phyloP scores from a whole-genome alignment of 1,284 basidiomycete species.

The Xerocomus tenax region DNA sequence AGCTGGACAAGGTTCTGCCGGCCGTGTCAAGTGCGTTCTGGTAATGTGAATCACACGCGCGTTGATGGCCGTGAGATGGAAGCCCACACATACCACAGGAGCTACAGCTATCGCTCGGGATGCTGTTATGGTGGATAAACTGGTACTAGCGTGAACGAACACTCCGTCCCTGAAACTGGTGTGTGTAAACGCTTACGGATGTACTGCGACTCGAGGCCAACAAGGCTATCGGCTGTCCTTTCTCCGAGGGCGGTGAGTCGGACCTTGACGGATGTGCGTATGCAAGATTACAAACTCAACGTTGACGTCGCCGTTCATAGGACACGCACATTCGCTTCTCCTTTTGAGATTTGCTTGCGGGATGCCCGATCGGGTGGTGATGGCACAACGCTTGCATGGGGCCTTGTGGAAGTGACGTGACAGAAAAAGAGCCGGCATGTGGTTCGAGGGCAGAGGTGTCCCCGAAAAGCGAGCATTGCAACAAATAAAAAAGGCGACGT shows the following conservation, averaged over 20 bases:
- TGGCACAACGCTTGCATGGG: slow-evolving; percentile 6
- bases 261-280: slow-evolving; percentile 11
- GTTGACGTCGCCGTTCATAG: slow-evolving; percentile 18
- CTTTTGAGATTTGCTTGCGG: slow-evolving; percentile 19
- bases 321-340: slow-evolving; percentile 12
- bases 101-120: slow-evolving; percentile 20
- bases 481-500: slow-evolving; percentile 9
- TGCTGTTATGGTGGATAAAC: slow-evolving; percentile 25
- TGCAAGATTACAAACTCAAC: slow-evolving; percentile 18
- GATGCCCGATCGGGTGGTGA: slow-evolving; percentile 24
- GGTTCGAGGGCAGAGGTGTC: slow-evolving; percentile 9
- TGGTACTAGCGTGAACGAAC: slow-evolving; percentile 15
- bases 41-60: slow-evolving; percentile 11
- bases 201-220: slow-evolving; percentile 9
- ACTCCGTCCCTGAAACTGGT: slow-evolving; percentile 21
- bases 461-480: slow-evolving; percentile 9
- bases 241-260: slow-evolving; percentile 9
- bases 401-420: slow-evolving; percentile 21
- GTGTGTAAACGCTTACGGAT: slow-evolving; percentile 11
- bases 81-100: slow-evolving; percentile 12
- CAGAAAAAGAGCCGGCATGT: slow-evolving; percentile 8
- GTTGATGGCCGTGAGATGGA: slow-evolving; percentile 25
- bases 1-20: slow-evolving; percentile 4
- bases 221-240: slow-evolving; percentile 23
- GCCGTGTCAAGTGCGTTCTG: slow-evolving; percentile 19